These are phyloP conservation scores for Petunia axillaris DNA, from an alignment of 257 asterid genomes.

Conservation along the genomic window DNA sequence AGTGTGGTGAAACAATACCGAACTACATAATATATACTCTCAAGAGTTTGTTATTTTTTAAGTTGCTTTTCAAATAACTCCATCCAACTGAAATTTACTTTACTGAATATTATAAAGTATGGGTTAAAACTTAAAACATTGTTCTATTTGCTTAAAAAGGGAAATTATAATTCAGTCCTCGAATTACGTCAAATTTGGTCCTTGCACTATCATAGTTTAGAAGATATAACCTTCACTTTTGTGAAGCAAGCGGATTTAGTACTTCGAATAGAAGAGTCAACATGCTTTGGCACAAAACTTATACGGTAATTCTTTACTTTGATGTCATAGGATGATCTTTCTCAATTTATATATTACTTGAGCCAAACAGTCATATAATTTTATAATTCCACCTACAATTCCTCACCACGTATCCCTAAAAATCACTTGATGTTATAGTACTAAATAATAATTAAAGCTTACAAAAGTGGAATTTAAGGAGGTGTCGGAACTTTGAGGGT, in stretches of 20 bases:
- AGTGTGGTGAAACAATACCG: conserved; percentile 1
- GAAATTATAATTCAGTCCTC: background rate
- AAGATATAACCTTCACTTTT: background rate
- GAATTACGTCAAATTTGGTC: background rate
- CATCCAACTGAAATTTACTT: background rate
- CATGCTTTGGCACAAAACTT: background rate
- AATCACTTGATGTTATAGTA: background rate
- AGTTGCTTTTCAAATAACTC: too few relatives aligned
- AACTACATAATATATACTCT: background rate
- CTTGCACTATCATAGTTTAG: background rate
- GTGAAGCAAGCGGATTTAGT: background rate
- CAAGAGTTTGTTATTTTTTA: too few relatives aligned
- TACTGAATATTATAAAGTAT: background rate
- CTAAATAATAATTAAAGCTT: background rate
- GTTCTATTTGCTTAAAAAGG: background rate
- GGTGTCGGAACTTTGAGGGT: background rate
- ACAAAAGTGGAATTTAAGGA: too few relatives aligned
- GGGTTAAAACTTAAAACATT: background rate
- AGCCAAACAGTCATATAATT: background rate
- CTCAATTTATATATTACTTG: background rate
- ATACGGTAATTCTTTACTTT: background rate
- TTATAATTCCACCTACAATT: background rate
- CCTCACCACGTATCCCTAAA: background rate
- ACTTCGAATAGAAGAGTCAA: background rate
- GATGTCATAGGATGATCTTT: background rate